Evolutionary conservation across 768 basidiomycete genomes (phyloP).

Genomic region (Lactarius deliciosus): DNA sequence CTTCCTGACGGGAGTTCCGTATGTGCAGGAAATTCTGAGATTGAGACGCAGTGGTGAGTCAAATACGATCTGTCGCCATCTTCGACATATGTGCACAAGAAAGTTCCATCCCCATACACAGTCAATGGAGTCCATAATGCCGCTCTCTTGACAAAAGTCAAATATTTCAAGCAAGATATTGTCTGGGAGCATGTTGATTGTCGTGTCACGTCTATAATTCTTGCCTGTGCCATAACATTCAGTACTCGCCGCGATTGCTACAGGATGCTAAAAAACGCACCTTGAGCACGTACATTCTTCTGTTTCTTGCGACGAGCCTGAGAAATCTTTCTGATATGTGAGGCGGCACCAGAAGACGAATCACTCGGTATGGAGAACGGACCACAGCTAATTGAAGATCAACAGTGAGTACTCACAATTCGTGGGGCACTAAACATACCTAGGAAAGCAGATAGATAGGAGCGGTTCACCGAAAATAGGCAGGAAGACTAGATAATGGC

Average conservation of each 20-base stretch:
- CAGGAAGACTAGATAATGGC: background rate
- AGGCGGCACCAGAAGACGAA: background rate
- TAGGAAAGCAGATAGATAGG: too few species aligned
- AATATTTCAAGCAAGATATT: background rate
- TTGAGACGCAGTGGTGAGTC: background rate
- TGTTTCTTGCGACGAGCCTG: background rate
- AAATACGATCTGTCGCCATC: background rate
- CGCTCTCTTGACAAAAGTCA: background rate
- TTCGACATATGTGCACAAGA: background rate
- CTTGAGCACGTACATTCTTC: background rate
- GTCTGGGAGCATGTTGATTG: background rate
- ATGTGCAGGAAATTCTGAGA: background rate
- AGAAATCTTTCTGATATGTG: background rate
- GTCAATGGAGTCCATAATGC: accelerated
- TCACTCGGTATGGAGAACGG: background rate
- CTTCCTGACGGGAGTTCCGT: background rate
- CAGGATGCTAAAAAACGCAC: background rate
- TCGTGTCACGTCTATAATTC: background rate
- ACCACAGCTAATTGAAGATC: background rate
- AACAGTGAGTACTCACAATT: background rate
- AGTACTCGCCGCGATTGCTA: background rate
- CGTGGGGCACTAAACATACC: too few species aligned
- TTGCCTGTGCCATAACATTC: too few species aligned
- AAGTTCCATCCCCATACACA: too few species aligned
- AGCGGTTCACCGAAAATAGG: background rate